Evolutionary conservation across 1,284 basidiomycete species (phyloP), one percentile per base, ranked within the genome.

Genomic region (Irpex rosettiformis): DNA sequence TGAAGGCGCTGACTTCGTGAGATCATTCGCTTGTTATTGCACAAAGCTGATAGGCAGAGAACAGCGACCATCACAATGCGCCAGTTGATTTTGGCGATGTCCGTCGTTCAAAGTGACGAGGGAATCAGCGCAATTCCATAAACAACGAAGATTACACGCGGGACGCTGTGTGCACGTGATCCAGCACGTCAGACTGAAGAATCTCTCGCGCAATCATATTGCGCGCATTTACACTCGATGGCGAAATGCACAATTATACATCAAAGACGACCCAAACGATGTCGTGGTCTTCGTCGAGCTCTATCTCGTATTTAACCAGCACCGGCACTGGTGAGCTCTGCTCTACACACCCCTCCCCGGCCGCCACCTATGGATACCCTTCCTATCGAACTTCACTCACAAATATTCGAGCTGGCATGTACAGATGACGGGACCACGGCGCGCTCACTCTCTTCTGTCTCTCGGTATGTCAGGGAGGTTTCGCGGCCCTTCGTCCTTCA

Each of bases 391-490:
- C 61, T 72, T 22, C 67, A 70, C 56, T 53, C 63, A 5, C 66
- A 65, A 37, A 72, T 72, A 28, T 70, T 71, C 60, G 56, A 61
- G 58, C 65, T 64, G 51, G 70, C 71, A 13, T 72, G 71, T 60
- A 62, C 63, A 13, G 70, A 71, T 59, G 66, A 67, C 37, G 69
- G 70, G n/a, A 55, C 56, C 6, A 71, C 70, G 7, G 69, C 68
- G 1, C 66, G 65, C 43, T 57, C 70, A 0, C 67, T 73, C 43
- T 55, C 68, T 1, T 65, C 67, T 7, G 70, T 71, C 42, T 72
- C 70, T 43, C 65, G 55, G 21, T 70, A 69, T 63, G 59, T 72
- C 54, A 64, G 61, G 33, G 65, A 64, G 3, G 67, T 64, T 60
- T 58, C 69, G 40, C 62, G 56, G n/a, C 69, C 67, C 4, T 69